Evolutionary conservation across 2,329 filamentous ascomycete genomes (phyloP).

Genomic region (Pleurostoma richardsiae): DNA sequence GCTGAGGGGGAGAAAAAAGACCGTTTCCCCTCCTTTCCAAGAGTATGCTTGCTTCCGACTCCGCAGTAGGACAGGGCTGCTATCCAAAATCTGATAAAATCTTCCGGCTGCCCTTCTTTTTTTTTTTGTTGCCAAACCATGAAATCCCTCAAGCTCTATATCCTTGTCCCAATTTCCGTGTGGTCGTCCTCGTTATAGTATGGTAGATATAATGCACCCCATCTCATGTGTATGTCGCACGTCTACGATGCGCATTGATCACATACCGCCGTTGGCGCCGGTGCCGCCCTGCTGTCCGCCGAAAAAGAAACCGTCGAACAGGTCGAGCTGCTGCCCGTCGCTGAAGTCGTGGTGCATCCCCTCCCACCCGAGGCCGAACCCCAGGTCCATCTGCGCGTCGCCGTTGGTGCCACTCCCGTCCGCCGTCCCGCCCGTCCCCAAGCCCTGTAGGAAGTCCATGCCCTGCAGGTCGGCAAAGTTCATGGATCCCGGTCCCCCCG

Average conservation of each 20-base stretch:
- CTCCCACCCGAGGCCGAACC: constrained; percentile 62
- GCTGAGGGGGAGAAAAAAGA: too few relatives aligned
- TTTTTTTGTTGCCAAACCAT: too few relatives aligned
- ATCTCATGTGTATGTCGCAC: too few relatives aligned
- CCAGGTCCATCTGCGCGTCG: constrained; percentile 56
- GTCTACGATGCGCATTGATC: neutral
- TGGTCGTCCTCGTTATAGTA: too few relatives aligned
- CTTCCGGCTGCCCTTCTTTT: too few relatives aligned
- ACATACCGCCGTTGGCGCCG: constrained; percentile 15
- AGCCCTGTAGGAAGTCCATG: constrained; percentile 48
- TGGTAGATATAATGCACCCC: too few relatives aligned
- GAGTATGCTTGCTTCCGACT: too few relatives aligned
- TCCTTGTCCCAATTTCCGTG: too few relatives aligned
- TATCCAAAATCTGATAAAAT: too few relatives aligned
- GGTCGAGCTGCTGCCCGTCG: constrained; percentile 56
- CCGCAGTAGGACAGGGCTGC: too few relatives aligned
- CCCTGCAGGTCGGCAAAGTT: constrained; percentile 44
- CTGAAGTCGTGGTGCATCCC: constrained; percentile 58
- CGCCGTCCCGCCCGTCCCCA: constrained; percentile 21
- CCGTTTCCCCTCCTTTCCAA: too few relatives aligned
- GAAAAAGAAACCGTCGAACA: constrained; percentile 72
- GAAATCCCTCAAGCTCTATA: too few relatives aligned
- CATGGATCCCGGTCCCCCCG: constrained; percentile 12
- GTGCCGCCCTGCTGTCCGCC: constrained; percentile 43
- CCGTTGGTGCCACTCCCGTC: constrained; percentile 17